These are phyloP conservation scores for Halocafeteria seosinensis DNA, from an alignment of 108 stramenopile species.

Conservation along the genomic window DNA sequence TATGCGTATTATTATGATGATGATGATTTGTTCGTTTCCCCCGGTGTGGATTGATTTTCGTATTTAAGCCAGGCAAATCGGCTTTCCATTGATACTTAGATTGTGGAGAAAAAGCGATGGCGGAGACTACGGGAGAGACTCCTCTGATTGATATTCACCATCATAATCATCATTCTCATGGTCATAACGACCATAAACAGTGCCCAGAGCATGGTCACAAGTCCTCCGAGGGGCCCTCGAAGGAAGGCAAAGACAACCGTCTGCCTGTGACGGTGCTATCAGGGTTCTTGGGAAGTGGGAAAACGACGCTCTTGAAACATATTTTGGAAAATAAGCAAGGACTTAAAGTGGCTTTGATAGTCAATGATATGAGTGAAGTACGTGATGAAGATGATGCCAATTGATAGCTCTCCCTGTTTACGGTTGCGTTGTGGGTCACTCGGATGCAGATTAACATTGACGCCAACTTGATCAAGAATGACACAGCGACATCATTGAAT, in stretches of 20 bases:
- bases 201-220: too few species aligned
- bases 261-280: conserved; percentile 77
- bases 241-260: not conserved
- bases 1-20: too few species aligned
- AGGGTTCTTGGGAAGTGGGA: conserved; percentile 83
- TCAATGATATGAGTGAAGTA: conserved; percentile 59
- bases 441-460: not conserved
- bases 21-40: too few species aligned
- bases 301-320: conserved; percentile 78
- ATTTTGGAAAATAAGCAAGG: conserved; percentile 41
- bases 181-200: too few species aligned
- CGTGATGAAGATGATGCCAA: not conserved
- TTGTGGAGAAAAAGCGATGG: too few species aligned
- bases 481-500: not conserved
- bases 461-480: not conserved
- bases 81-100: too few species aligned
- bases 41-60: too few species aligned
- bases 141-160: too few species aligned
- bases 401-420: not conserved
- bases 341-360: conserved; percentile 44
- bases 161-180: too few species aligned
- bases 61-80: too few species aligned
- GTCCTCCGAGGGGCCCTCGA: too few species aligned
- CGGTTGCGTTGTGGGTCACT: not conserved
- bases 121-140: too few species aligned